Evolutionary conservation across 1,139 yeast genomes (phyloP), one percentile per base, ranked within the genome.

Genomic region (Yamadazyma aaseri): DNA sequence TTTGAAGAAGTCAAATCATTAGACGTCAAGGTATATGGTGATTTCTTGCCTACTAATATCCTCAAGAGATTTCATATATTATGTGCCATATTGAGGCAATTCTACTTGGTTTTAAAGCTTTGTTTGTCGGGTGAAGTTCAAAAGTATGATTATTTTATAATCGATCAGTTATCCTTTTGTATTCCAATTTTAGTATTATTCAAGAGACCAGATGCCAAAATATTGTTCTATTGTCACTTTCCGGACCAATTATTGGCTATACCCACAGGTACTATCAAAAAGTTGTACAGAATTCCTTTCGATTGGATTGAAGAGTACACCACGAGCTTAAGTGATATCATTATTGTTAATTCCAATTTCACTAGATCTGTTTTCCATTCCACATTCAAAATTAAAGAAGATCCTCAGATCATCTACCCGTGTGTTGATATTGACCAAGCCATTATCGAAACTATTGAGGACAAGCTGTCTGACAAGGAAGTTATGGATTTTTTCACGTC

Each of bases 201-300:
- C 51, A 67, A 72, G 39, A 42, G 58, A 35, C 40, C 67, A 34
- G 55, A 74, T 4, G 38, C 60, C 25, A 65, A 71, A 35, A 70
- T 86, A 4, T 58, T 92, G 33, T 92, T 92, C 55, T 92, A 92
- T 58, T 90, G 98, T 50, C 99, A 92, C 61, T 92, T 92, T 58
- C 98, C 99, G 0, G 99, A 92, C 58, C 86, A 86, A 53, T 65
- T 84, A 31, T 62, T 92, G 33, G 81, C 96, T 0, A 66, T 69
- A 17, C 80, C 82, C 32, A 63, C 70, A 1, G 68, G 82, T 3
- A 30, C 71, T 1, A 25, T 84, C 10, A 83, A 87, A 47, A 64
- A 63, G 39, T 35, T 85, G 1, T 92, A 92, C 58, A 68, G 99
- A 41, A 38, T 74, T 4, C 95, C 97, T 0, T 92, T 92, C 57